Evolutionary conservation across 257 asterid species (phyloP), one percentile per base, ranked within the genome.

Genomic region (Verbena officinalis): DNA sequence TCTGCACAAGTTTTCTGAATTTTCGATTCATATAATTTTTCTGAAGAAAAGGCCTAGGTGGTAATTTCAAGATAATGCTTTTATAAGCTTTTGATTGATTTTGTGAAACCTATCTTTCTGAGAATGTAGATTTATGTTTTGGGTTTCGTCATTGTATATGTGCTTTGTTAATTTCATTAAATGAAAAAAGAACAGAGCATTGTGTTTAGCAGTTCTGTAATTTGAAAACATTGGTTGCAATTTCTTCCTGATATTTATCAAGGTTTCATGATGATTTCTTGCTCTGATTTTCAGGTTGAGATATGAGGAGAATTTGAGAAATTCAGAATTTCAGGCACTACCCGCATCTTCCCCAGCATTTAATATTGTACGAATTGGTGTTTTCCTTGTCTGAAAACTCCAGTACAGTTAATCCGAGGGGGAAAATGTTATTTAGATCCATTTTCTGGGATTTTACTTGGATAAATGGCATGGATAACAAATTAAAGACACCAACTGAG

Each of bases 381-480:
- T 24, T 10, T 27, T 54, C 4, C 40, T 56, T 63, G 68, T 53
- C 39, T 10, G 22, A 13, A 20, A 44, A 19, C 61, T 64, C 42
- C 46, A 33, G 46, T 58, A 20, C 52, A 30, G 52, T 59, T 68
- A 49, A 65, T 55, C 59, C 15, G 49, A 49, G 31, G 11, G 17
- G 61, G 69, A 9, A 51, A 42, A 84, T 84, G 92, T 51, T 73
- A 13, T 60, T 64, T 5, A 80, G 67, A 72, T 76, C 70, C 36
- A 81, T 69, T 38, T 53, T 73, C 1, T 39, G 77, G 21, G 81
- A 67, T 67, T 51, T 72, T 7, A 76, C 59, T 68, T 79, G 77
- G 16, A 67, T 70, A 51, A 74, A 24, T 46, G 55, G 78, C 24
- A 46, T 43, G n/a, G 76, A 84, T 53, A 70, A 58, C 48, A 68